Evolutionary conservation across 2,329 filamentous ascomycete species (phyloP), one percentile per base, ranked within the genome.

Genomic region (Neopestalotiopsis sp.): DNA sequence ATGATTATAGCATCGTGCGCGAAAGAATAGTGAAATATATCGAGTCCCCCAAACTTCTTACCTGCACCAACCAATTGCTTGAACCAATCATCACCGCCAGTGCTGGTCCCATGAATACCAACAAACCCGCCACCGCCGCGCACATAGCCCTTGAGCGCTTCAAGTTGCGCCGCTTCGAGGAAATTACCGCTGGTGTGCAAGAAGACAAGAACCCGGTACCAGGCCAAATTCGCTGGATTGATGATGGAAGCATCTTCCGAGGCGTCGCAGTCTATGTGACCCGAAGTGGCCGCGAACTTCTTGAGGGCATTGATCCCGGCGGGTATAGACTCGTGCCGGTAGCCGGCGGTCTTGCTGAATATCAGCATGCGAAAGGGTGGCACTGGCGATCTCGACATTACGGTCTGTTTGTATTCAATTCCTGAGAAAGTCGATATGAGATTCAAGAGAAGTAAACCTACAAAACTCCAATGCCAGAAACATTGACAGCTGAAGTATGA

Each of bases 181-280:
- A 83, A 78, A 34, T 81, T 77, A 58, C 81, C 82, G 10, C 81
- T 80, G 4, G 73, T 75, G 57, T 83, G 81, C 9, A 83, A 74
- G 28, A 84, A 78, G 12, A 84, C 73, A 24, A 84, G 69, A 28
- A 78, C 79, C 24, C 72, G 72, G 71, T 80, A 84, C 12, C 69
- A 70, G 3, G 76, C 72, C 4, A 83, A 74, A 7, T 74, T 74
- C 0, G 66, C 68, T 1, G 72, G 52, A 1, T 74, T 79, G 69
- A 84, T 79, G 7, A 75, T 65, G 1, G 73, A 67, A 9, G 80
- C 73, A 67, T 83, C 80, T 65, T 84, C 81, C 12, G 79, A 81
- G 1, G 76, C 75, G 40, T 81, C 76, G 34, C 79, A 74, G 4
- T 69, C 71, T 71, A 82, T 81, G 1, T 72, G 63, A 4, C 69